A percentile compares a stretch with the other conserved stretches of the same genome.
Evolutionary conservation across 768 basidiomycete genomes (phyloP).

Genomic region (Lactarius sp.): DNA sequence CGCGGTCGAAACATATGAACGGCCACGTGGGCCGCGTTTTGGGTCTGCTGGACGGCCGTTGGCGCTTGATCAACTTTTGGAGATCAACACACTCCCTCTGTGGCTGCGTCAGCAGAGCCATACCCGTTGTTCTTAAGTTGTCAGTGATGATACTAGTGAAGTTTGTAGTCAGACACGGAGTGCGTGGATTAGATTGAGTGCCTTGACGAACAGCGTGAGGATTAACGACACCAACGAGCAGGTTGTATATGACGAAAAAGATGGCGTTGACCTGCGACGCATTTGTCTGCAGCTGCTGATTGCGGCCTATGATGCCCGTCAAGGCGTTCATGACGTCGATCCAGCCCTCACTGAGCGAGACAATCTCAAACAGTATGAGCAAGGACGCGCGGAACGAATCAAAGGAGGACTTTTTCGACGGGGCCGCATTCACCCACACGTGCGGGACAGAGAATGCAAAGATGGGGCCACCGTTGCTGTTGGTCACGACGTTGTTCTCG

Average conservation of each 20-base stretch:
- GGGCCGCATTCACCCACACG: conserved; percentile 75
- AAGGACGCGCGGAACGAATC: too few species aligned
- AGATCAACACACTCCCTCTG: conserved; percentile 95
- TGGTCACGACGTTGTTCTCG: conserved; percentile 47
- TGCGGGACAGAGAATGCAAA: conserved; percentile 78
- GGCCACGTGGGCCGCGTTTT: conserved; percentile 42
- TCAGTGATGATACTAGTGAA: conserved; percentile 82
- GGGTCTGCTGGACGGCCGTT: conserved; percentile 82
- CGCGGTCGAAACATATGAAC: conserved; percentile 80
- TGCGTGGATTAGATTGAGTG: conserved; percentile 2
- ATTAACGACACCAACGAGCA: conserved; percentile 85
- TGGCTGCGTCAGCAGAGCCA: conserved; percentile 76
- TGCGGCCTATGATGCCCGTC: conserved; percentile 67
- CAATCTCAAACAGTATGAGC: conserved; percentile 86
- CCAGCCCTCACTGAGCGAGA: conserved; percentile 89
- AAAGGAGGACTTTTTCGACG: too few species aligned
- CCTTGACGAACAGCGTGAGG: conserved; percentile 82
- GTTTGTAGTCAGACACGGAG: conserved; percentile 11
- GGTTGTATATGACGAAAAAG: conserved; percentile 88
- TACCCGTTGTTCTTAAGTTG: conserved; percentile 85
- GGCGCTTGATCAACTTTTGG: conserved; percentile 80
- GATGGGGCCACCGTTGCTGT: conserved; percentile 39
- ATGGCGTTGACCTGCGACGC: conserved; percentile 78
- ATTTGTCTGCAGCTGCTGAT: conserved; percentile 66
- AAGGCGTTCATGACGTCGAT: conserved; percentile 85